phyloP scores from a whole-genome alignment of 2,329 filamentous ascomycete genomes.

The Colletotrichum gloeosporioides region DNA sequence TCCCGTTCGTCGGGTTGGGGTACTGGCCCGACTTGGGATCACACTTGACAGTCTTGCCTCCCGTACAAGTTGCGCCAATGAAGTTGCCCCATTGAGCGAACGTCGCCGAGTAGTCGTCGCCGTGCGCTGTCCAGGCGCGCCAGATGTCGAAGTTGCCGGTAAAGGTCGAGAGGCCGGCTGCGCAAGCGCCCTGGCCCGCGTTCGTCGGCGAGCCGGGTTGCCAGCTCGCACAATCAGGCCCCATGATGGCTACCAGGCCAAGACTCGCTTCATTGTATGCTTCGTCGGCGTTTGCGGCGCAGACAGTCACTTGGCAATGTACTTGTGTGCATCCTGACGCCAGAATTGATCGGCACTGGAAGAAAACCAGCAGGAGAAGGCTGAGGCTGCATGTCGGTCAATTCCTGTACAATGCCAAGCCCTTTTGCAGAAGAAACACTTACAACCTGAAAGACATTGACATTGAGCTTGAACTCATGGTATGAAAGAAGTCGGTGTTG shows the following conservation, averaged over 20 bases:
- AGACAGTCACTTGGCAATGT: background rate
- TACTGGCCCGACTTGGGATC: background rate
- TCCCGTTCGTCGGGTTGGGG: background rate
- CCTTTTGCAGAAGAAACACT: background rate
- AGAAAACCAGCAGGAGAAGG: background rate
- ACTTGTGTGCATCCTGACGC: background rate
- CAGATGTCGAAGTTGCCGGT: background rate
- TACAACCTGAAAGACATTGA: background rate
- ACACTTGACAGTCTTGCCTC: background rate
- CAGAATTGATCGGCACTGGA: background rate
- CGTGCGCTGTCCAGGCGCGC: background rate
- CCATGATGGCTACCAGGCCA: slow-evolving; percentile 1
- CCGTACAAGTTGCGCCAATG: background rate
- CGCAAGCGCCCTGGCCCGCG: background rate
- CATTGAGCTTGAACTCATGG: background rate
- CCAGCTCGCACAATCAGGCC: slow-evolving; percentile 10
- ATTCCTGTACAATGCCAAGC: background rate
- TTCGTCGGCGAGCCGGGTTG: background rate
- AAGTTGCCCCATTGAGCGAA: slow-evolving; percentile 6
- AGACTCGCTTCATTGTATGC: slow-evolving; percentile 5
- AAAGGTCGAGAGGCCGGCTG: background rate
- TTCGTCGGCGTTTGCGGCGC: background rate
- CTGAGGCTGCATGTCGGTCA: background rate
- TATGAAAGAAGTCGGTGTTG: background rate
- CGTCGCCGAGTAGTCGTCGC: background rate